Percentiles rank a stretch among this genome's conserved stretches.
These are phyloP conservation scores for Medicago ruthenica DNA, from an alignment of 306 rosid genomes.

Conservation along the genomic window DNA sequence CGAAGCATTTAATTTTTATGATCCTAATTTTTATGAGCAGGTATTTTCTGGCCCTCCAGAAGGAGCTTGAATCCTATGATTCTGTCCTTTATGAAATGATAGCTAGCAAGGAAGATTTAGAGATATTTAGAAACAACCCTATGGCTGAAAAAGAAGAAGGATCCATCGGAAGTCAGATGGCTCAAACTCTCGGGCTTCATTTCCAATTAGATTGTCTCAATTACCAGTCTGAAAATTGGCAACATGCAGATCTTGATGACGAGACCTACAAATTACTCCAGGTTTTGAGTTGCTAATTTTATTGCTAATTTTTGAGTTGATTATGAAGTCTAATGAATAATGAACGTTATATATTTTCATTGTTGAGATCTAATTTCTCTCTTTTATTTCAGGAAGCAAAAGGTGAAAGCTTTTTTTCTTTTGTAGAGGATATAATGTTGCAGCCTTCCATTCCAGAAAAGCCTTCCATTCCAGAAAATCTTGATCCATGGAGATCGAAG, in stretches of 20 bases:
- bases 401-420: conserved; percentile 91
- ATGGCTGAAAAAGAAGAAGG: conserved; percentile 50
- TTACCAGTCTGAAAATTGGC: conserved; percentile 79
- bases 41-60: conserved; percentile 84
- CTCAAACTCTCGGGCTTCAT: conserved; percentile 74
- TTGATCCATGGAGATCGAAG: conserved; percentile 86
- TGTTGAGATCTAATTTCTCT: conserved; percentile 24
- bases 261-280: conserved; percentile 89
- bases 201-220: conserved; percentile 88
- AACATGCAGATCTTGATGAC: conserved; percentile 95
- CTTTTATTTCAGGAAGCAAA: conserved; percentile 70
- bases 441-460: too few relatives aligned
- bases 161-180: conserved; percentile 95
- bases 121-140: conserved; percentile 62
- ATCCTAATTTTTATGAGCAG: conserved; percentile 51
- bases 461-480: conserved; percentile 78
- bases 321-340: conserved; percentile 14
- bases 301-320: neutral
- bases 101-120: conserved; percentile 84
- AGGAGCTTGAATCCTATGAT: conserved; percentile 85
- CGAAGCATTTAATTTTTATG: conserved; percentile 6
- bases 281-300: conserved; percentile 61
- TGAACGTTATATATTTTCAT: conserved; percentile 22
- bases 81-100: conserved; percentile 97
- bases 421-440: conserved; percentile 82